These are phyloP conservation scores for Astrocystis sublimbata DNA, from an alignment of 495 filamentous ascomycete genomes.

Conservation along the genomic window DNA sequence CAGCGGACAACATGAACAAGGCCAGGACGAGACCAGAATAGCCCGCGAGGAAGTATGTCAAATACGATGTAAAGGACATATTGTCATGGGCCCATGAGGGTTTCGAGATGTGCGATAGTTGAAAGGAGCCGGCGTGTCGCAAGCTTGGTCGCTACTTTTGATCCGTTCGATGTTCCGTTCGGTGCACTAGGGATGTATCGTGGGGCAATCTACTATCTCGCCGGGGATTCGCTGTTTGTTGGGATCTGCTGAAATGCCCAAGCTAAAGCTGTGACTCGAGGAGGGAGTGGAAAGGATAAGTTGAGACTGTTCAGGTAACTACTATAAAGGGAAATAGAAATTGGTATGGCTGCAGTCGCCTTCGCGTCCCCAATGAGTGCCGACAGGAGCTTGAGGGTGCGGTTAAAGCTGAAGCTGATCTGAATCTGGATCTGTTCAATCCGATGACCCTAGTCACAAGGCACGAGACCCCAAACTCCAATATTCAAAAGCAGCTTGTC, in stretches of 20 bases:
- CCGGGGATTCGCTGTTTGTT: constrained; percentile 12
- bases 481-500: not conserved
- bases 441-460: too few species aligned
- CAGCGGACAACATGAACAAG: constrained; percentile 56
- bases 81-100: constrained; percentile 18
- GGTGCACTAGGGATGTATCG: not conserved
- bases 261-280: not conserved
- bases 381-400: not conserved
- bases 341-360: too few species aligned
- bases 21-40: constrained; percentile 60
- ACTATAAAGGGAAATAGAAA: too few species aligned
- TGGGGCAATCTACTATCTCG: constrained; percentile 1
- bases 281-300: not conserved
- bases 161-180: too few species aligned
- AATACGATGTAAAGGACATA: constrained; percentile 39
- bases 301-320: not conserved
- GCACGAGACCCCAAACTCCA: not conserved
- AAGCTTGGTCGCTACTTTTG: not conserved
- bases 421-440: too few species aligned
- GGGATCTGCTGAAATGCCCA: not conserved
- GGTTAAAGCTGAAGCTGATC: not conserved
- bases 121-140: not conserved
- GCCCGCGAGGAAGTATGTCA: constrained; percentile 57
- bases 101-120: not conserved
- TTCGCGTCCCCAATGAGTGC: not conserved